phyloP scores from a whole-genome alignment of 73 alveolate species.

The Paramecium sexaurelia region DNA sequence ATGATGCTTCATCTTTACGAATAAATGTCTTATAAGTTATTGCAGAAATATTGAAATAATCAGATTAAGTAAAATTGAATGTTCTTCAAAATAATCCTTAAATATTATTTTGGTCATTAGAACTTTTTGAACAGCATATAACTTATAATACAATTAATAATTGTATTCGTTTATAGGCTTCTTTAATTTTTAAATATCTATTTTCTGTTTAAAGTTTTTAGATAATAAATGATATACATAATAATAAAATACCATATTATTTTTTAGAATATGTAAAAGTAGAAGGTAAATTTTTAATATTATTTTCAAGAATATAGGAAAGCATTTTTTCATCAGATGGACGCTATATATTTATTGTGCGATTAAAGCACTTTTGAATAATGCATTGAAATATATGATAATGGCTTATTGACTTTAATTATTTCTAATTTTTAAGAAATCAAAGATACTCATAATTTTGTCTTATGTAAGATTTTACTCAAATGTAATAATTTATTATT shows the following conservation, averaged over 20 bases:
- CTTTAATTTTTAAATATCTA: not conserved
- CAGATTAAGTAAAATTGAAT: not conserved
- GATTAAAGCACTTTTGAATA: not conserved
- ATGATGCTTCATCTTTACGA: not conserved
- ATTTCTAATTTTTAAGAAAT: not conserved
- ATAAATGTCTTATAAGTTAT: not conserved
- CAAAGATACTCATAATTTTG: not conserved
- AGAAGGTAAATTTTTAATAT: not conserved
- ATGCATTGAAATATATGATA: not conserved
- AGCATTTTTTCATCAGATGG: not conserved
- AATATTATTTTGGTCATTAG: not conserved
- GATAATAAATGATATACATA: not conserved
- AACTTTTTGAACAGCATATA: not conserved
- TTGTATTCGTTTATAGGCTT: not conserved
- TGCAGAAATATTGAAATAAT: not conserved
- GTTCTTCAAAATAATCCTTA: not conserved
- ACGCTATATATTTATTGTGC: not conserved
- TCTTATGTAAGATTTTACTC: not conserved
- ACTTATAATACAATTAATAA: not conserved
- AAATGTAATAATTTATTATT: too few species aligned
- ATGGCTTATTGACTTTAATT: not conserved
- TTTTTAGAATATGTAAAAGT: not conserved
- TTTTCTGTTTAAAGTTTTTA: not conserved
- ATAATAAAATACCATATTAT: not conserved
- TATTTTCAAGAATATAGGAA: not conserved